Conservation (phyloP, 1,284 basidiomycete genomes). For the Moesziomyces parantarcticus region DNA sequence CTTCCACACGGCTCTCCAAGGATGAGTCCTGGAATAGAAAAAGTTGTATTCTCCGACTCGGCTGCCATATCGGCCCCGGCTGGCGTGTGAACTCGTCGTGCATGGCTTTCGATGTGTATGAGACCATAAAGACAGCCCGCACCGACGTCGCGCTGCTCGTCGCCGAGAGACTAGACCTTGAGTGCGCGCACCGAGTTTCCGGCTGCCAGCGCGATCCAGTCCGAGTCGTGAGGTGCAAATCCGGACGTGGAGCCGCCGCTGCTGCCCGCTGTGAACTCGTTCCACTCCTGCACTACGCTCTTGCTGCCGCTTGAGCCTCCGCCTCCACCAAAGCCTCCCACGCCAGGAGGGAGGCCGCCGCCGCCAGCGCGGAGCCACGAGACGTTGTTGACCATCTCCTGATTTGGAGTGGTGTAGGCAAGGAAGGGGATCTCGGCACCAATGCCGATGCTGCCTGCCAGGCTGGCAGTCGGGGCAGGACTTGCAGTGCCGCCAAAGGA, state of each 20-base stretch:
- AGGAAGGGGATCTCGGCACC: slow-evolving; percentile 64
- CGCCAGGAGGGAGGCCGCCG: slow-evolving; percentile 30
- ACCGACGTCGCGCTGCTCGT: background rate
- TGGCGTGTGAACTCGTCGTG: background rate
- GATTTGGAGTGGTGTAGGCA: slow-evolving; percentile 59
- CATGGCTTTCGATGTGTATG: background rate
- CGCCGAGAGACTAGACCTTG: slow-evolving; percentile 24
- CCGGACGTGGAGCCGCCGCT: slow-evolving; percentile 18
- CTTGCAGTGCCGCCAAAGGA: slow-evolving; percentile 46
- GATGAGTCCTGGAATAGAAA: too few species aligned
- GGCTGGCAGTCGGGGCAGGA: slow-evolving; percentile 38
- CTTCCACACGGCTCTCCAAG: background rate
- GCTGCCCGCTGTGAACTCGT: slow-evolving; percentile 57
- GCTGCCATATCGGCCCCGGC: too few species aligned
- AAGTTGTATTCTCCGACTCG: too few species aligned
- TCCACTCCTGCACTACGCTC: slow-evolving; percentile 65
- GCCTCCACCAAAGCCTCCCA: slow-evolving; percentile 30
- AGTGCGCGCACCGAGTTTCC: slow-evolving; percentile 46
- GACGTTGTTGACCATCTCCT: slow-evolving; percentile 67
- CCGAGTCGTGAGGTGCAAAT: slow-evolving; percentile 45
- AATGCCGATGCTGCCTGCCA: slow-evolving; percentile 51
- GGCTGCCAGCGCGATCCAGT: slow-evolving; percentile 50
- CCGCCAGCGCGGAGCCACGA: slow-evolving; percentile 59
- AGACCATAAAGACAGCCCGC: background rate
- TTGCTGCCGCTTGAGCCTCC: slow-evolving; percentile 34